A percentile compares a stretch with the other conserved stretches of the same genome.
These are phyloP conservation scores for Botrytis medusae DNA, from an alignment of 2,329 filamentous ascomycete genomes.

Conservation along the genomic window DNA sequence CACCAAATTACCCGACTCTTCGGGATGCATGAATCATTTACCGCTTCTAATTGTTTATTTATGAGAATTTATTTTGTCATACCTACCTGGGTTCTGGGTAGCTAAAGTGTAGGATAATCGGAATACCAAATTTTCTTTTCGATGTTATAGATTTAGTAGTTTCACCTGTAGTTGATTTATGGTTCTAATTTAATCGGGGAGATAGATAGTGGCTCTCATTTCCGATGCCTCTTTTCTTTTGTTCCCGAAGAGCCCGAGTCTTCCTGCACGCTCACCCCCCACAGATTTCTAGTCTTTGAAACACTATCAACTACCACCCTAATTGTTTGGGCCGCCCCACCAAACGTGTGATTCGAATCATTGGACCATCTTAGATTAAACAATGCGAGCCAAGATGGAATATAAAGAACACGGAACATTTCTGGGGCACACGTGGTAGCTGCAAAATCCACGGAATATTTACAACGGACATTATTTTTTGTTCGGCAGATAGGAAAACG, in stretches of 20 bases:
- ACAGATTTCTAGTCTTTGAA: background rate
- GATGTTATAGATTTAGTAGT: background rate
- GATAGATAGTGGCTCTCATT: background rate
- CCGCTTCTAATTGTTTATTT: background rate
- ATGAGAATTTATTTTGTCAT: background rate
- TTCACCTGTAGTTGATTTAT: background rate
- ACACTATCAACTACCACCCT: background rate
- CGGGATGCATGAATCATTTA: background rate
- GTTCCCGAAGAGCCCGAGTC: background rate
- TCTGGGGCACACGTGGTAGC: background rate
- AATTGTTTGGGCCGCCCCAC: background rate
- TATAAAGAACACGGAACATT: background rate
- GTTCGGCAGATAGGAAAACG: background rate
- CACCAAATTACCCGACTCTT: background rate
- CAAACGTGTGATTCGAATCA: background rate
- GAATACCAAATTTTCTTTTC: background rate
- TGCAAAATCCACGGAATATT: background rate
- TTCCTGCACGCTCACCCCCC: background rate
- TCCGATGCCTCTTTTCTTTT: background rate
- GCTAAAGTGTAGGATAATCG: background rate
- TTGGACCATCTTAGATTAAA: background rate
- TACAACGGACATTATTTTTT: background rate
- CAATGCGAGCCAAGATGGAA: constrained; percentile 1
- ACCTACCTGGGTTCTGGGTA: background rate
- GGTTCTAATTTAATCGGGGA: background rate